phyloP scores from a whole-genome alignment of 1,139 yeast species.

The Nakaseomyces uthaithaninus region DNA sequence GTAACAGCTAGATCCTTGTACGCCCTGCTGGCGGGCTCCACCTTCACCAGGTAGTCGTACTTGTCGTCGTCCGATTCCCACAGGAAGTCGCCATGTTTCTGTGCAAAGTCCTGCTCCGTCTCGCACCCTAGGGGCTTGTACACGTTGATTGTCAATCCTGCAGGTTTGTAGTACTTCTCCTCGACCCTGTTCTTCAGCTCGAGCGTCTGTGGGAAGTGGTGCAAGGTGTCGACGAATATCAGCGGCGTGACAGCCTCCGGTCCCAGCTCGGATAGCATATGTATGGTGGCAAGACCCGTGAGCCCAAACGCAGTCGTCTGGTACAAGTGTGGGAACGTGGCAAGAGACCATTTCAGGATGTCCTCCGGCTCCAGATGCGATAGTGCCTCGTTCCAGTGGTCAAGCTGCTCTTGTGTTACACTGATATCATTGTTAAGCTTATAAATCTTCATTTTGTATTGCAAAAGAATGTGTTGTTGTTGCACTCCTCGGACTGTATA shows the following conservation, averaged over 20 bases:
- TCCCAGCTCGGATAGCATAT: slow-evolving; percentile 60
- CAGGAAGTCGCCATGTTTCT: slow-evolving; percentile 59
- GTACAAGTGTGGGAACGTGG: slow-evolving; percentile 69
- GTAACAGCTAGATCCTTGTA: slow-evolving; percentile 60
- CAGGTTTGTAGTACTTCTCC: slow-evolving; percentile 39
- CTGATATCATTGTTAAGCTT: slow-evolving; percentile 25
- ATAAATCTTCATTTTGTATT: slow-evolving; percentile 10
- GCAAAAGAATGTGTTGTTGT: background rate
- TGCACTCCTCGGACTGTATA: too few relatives aligned
- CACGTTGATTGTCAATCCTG: slow-evolving; percentile 43
- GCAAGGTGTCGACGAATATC: slow-evolving; percentile 81
- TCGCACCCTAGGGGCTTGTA: slow-evolving; percentile 55
- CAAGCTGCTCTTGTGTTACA: slow-evolving; percentile 44
- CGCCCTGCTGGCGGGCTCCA: slow-evolving; percentile 86
- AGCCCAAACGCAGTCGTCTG: slow-evolving; percentile 96
- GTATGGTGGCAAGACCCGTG: slow-evolving; percentile 82
- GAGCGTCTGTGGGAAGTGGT: slow-evolving; percentile 88
- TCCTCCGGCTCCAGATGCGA: slow-evolving; percentile 53
- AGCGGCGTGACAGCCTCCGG: slow-evolving; percentile 44
- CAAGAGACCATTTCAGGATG: slow-evolving; percentile 70
- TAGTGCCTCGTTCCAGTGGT: slow-evolving; percentile 55
- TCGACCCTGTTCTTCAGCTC: slow-evolving; percentile 59
- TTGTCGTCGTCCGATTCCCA: slow-evolving; percentile 80
- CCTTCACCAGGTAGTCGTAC: slow-evolving; percentile 84
- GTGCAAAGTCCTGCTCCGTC: slow-evolving; percentile 57